A percentile compares a stretch with the other conserved stretches of the same genome.
Evolutionary conservation across 495 filamentous ascomycete genomes (phyloP).

Genomic region (Chaetomidium leptoderma): DNA sequence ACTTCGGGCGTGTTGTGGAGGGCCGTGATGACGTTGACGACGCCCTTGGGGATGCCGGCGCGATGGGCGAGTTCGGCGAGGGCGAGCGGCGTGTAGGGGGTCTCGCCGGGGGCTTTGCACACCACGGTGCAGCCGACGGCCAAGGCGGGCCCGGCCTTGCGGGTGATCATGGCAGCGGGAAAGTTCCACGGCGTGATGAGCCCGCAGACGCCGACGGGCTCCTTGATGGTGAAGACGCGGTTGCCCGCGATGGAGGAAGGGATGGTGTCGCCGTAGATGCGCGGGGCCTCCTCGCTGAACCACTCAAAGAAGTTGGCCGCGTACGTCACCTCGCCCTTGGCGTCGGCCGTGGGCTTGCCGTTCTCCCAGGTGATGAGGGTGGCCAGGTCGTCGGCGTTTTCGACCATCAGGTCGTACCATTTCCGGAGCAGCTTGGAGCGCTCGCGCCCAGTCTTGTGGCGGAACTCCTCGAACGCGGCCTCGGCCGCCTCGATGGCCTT

Average conservation of each 20-base stretch:
- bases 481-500: constrained; percentile 72
- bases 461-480: constrained; percentile 71
- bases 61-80: constrained; percentile 76
- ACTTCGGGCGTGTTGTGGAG: constrained; percentile 67
- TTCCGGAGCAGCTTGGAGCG: constrained; percentile 76
- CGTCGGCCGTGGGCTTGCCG: constrained; percentile 69
- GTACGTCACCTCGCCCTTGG: constrained; percentile 68
- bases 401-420: constrained; percentile 87
- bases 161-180: constrained; percentile 86
- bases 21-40: constrained; percentile 76
- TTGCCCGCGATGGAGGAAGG: constrained; percentile 63
- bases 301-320: constrained; percentile 78
- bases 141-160: constrained; percentile 81
- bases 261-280: constrained; percentile 73
- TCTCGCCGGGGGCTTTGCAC: constrained; percentile 79
- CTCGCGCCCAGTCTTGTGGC: constrained; percentile 70
- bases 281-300: constrained; percentile 73
- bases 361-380: constrained; percentile 86
- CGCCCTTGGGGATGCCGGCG: constrained; percentile 80
- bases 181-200: constrained; percentile 98
- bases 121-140: constrained; percentile 75
- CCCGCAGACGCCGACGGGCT: constrained; percentile 90
- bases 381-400: constrained; percentile 82
- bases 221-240: constrained; percentile 71
- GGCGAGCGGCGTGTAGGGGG: constrained; percentile 77